Conservation (phyloP, 2,329 filamentous ascomycete species). For the Aspergillus pseudonomiae region DNA sequence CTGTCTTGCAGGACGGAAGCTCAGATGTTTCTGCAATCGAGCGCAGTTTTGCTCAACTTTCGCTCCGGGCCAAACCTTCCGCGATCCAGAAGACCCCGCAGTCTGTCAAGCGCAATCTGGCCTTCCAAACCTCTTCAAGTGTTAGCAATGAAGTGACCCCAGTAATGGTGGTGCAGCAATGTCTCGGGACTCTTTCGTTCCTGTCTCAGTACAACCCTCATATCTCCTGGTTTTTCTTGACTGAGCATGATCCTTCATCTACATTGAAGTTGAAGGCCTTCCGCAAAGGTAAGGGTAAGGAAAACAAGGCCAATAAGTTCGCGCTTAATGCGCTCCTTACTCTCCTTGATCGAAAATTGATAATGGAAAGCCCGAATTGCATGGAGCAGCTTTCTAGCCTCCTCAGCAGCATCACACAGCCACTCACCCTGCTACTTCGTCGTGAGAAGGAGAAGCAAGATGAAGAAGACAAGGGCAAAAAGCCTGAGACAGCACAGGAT, state of each 20-base stretch:
- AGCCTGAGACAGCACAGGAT: conserved; percentile 32
- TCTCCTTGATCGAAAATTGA: conserved; percentile 87
- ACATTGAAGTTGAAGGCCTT: conserved; percentile 75
- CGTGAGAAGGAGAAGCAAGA: conserved; percentile 75
- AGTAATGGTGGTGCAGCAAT: conserved; percentile 93
- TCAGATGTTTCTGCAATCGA: conserved; percentile 91
- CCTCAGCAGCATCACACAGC: conserved; percentile 84
- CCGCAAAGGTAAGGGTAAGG: conserved; percentile 86
- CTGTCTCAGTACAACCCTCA: conserved; percentile 83
- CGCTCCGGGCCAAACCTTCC: conserved; percentile 83
- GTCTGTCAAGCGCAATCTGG: conserved; percentile 73
- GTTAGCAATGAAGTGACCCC: conserved; percentile 88
- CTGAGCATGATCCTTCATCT: conserved; percentile 82
- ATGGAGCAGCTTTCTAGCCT: conserved; percentile 92
- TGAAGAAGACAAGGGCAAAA: conserved; percentile 44
- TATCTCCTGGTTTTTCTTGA: conserved; percentile 88
- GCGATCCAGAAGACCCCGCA: conserved; percentile 81
- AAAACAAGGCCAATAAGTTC: conserved; percentile 80
- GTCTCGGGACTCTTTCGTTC: conserved; percentile 80
- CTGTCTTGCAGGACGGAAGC: conserved; percentile 94
- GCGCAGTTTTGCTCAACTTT: conserved; percentile 90
- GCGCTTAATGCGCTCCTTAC: conserved; percentile 88
- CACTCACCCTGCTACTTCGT: conserved; percentile 78
- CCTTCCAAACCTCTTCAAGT: conserved; percentile 56
- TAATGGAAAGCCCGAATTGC: conserved; percentile 94